These are phyloP conservation scores for Colletotrichum sp. DNA, from an alignment of 2,329 filamentous ascomycete genomes.

Conservation along the genomic window DNA sequence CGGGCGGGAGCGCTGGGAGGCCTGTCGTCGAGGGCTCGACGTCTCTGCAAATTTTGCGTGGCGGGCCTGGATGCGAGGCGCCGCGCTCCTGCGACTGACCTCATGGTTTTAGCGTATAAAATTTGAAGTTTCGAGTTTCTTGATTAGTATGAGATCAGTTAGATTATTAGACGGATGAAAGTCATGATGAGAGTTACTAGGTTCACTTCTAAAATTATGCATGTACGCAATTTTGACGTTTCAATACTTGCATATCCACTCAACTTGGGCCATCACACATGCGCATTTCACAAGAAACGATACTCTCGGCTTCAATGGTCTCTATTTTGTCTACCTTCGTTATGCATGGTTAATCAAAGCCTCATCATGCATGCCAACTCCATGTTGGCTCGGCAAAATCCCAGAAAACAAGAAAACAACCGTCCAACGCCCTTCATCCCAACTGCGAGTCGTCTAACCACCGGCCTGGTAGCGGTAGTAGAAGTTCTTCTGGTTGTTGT, in stretches of 20 bases:
- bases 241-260: neutral
- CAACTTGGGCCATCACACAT: neutral
- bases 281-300: neutral
- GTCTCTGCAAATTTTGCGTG: neutral
- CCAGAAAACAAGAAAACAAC: neutral
- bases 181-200: neutral
- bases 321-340: constrained; percentile 14
- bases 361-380: constrained; percentile 13
- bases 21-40: neutral
- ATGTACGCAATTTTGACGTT: neutral
- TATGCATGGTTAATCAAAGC: constrained; percentile 7
- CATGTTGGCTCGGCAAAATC: neutral
- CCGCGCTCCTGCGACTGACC: neutral
- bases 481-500: constrained; percentile 74
- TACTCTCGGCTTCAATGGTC: neutral
- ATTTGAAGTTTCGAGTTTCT: neutral
- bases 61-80: neutral
- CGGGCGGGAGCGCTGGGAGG: neutral
- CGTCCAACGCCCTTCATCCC: neutral
- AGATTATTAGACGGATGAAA: neutral
- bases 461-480: constrained; percentile 55
- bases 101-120: neutral
- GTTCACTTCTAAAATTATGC: neutral
- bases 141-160: neutral
- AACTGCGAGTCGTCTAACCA: constrained; percentile 36